Base-by-base conservation (phyloP, 345 rosid species). In the Linum tenue region DNA sequence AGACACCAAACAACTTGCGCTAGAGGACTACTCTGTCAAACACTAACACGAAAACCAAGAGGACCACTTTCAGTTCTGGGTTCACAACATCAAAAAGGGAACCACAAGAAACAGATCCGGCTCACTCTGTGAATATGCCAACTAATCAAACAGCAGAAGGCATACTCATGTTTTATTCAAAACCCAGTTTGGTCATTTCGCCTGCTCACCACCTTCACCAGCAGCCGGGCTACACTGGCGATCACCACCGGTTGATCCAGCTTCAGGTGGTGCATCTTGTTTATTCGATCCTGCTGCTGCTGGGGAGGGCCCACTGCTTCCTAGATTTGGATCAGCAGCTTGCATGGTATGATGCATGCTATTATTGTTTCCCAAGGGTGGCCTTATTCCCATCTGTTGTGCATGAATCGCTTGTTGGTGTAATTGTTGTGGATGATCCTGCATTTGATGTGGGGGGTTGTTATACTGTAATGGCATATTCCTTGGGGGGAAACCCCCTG, bases 371-470 rank as follows among this genome's bases (percentile, higher is more conserved):
- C 78, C 83, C 55, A 82, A 75, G 43, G 86, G 80, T 22, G 31
- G 31, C 77, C 96, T 79, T 65, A 78, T 83, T 78, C 85, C 89
- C 87, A 89, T 79, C 31, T 22, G 31, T 72, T 86, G 91, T 39
- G 77, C 96, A 74, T 80, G 91, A 69, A 87, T 80, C 64, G 82
- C 85, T 70, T 81, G 84, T 72, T 81, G 81, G n/a, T 82, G 97
- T 53, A 83, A 88, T 58, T 77, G 84, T 72, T 84, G 83, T 37
- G 80, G 31, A 22, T 22, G 31, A 72, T 85, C 92, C 41, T 82
- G 96, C 58, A 84, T 67, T 73, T 88, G 99, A 69, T 86, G 96
- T 7, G 79, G 31, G 31, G 31, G 82, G 69, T 37, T 79, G 70
- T 72, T 77, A 70, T 80, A 92, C 64, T 82, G 88, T 55, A 84